Conservation (phyloP, 306 rosid genomes). For the Quercus variabilis region DNA sequence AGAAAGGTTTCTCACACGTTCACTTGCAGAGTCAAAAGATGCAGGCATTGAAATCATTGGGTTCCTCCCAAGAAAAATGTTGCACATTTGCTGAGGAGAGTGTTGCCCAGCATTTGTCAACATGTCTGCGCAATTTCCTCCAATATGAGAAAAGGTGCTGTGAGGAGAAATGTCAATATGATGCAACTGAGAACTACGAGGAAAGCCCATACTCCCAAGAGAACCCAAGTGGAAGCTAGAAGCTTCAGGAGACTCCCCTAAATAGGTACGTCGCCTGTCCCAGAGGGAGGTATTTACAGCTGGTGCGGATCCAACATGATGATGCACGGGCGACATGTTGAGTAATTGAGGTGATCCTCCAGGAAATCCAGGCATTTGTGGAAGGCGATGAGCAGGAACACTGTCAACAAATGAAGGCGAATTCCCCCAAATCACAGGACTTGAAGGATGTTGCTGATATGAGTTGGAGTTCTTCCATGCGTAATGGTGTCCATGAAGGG, state of each 20-base stretch:
- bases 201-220: conserved; percentile 62
- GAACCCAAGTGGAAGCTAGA: conserved; percentile 66
- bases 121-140: conserved; percentile 59
- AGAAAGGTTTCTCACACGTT: conserved; percentile 66
- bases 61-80: conserved; percentile 67
- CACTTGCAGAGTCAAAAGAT: conserved; percentile 61
- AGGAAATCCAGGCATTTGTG: conserved; percentile 62
- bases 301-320: conserved; percentile 84
- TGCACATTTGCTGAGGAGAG: conserved; percentile 58
- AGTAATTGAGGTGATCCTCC: conserved; percentile 55
- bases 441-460: conserved; percentile 66
- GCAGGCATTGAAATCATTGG: conserved; percentile 55
- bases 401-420: conserved; percentile 62
- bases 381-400: conserved; percentile 46
- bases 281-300: conserved; percentile 68
- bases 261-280: conserved; percentile 61
- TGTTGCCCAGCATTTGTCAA: conserved; percentile 45
- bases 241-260: conserved; percentile 67
- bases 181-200: conserved; percentile 63
- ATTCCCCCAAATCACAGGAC: conserved; percentile 57
- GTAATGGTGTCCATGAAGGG: conserved; percentile 55
- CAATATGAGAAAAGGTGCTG: conserved; percentile 60
- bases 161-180: conserved; percentile 46
- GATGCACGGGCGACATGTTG: conserved; percentile 50
- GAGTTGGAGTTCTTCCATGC: conserved; percentile 59